A percentile compares a stretch with the other conserved stretches of the same genome.
phyloP scores from a whole-genome alignment of 2,329 filamentous ascomycete species.

The Sporothrix mexicana region DNA sequence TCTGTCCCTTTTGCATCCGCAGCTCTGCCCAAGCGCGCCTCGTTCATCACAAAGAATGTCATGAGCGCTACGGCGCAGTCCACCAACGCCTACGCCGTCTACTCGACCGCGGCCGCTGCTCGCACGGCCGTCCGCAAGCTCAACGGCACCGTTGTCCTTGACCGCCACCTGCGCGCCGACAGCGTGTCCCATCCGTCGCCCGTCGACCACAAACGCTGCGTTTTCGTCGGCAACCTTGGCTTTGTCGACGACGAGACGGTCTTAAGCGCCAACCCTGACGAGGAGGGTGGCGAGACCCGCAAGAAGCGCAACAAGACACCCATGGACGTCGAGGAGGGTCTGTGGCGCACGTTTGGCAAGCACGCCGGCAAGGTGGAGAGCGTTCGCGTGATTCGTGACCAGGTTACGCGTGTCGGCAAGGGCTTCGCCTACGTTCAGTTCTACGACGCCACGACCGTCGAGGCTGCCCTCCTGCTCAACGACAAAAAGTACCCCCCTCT shows the following conservation, averaged over 20 bases:
- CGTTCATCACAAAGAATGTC: conserved; percentile 86
- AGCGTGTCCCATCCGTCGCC: conserved; percentile 85
- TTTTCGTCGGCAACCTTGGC: conserved; percentile 94
- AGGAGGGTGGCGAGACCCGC: conserved; percentile 56
- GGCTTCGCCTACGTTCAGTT: conserved; percentile 99
- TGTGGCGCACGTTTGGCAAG: conserved; percentile 81
- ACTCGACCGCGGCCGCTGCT: conserved; percentile 75
- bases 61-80: conserved; percentile 91
- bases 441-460: conserved; percentile 83
- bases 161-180: conserved; percentile 88
- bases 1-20: conserved; percentile 83
- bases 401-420: conserved; percentile 90
- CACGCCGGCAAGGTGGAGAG: conserved; percentile 83
- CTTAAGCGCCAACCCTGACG: conserved; percentile 62
- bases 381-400: conserved; percentile 88
- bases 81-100: conserved; percentile 93
- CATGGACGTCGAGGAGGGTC: conserved; percentile 88
- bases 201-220: conserved; percentile 83
- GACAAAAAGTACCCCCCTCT: conserved; percentile 93
- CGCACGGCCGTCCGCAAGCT: conserved; percentile 76
- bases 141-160: conserved; percentile 83
- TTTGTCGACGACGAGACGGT: conserved; percentile 92
- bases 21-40: conserved; percentile 87
- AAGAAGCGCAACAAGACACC: conserved; percentile 71
- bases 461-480: conserved; percentile 85